A percentile compares a stretch with the other conserved stretches of the same genome.
Evolutionary conservation across 371 early-diverging fungal genomes (phyloP).

Genomic region (Nosema granulosis): DNA sequence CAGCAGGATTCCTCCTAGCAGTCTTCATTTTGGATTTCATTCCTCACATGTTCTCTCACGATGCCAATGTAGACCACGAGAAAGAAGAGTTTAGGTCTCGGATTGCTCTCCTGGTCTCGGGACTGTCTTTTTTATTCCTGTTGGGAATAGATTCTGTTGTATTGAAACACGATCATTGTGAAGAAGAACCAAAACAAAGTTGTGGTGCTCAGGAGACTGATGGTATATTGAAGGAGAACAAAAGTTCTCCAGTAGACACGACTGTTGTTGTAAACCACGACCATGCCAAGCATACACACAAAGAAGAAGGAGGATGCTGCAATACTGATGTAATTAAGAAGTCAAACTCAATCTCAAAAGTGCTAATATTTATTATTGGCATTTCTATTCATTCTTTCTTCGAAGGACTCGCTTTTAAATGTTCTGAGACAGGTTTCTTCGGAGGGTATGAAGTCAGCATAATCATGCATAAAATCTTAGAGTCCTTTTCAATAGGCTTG

Average conservation of each 20-base stretch:
- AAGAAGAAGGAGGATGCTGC: slow-evolving; percentile 40
- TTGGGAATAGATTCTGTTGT: slow-evolving; percentile 59
- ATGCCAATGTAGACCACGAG: slow-evolving; percentile 30
- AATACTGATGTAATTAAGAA: slow-evolving; percentile 57
- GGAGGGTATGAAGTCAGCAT: slow-evolving; percentile 58
- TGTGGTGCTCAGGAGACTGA: neutral
- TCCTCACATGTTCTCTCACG: slow-evolving; percentile 58
- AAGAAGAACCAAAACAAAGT: slow-evolving; percentile 23
- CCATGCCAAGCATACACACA: neutral
- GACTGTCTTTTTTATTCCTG: slow-evolving; percentile 58
- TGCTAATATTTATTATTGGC: slow-evolving; percentile 61
- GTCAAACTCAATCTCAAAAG: slow-evolving; percentile 56
- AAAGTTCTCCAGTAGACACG: neutral
- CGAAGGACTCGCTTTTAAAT: slow-evolving; percentile 64
- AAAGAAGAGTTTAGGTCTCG: slow-evolving; percentile 22
- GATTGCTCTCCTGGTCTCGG: slow-evolving; percentile 55
- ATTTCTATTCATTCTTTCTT: slow-evolving; percentile 68
- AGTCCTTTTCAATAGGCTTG: slow-evolving; percentile 66
- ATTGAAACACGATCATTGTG: slow-evolving; percentile 65
- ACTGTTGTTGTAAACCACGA: neutral
- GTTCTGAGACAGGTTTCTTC: slow-evolving; percentile 34
- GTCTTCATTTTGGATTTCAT: slow-evolving; percentile 63
- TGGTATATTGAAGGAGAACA: neutral
- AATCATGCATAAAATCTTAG: slow-evolving; percentile 65
- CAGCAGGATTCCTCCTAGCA: slow-evolving; percentile 63